phyloP scores from a whole-genome alignment of 2,329 filamentous ascomycete species.

The Fusarium oligoseptatum region DNA sequence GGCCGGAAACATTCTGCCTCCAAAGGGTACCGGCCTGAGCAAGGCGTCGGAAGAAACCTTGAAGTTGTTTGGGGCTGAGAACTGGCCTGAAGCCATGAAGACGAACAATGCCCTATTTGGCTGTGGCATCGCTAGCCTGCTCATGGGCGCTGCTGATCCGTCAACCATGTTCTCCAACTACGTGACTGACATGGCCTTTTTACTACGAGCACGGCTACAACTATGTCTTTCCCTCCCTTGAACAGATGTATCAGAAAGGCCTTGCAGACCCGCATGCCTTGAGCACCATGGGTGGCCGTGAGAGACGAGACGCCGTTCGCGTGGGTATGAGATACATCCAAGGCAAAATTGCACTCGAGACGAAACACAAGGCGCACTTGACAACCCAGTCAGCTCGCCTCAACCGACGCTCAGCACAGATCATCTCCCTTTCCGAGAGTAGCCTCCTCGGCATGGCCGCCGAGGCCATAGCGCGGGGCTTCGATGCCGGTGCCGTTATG shows the following conservation, averaged over 20 bases:
- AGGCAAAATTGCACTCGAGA: constrained; percentile 41
- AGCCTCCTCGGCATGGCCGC: constrained; percentile 42
- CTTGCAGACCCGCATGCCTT: constrained; percentile 36
- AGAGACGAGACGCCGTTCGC: constrained; percentile 38
- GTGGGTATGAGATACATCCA: constrained; percentile 42
- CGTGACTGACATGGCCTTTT: constrained; percentile 42
- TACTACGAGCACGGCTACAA: constrained; percentile 45
- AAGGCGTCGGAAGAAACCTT: constrained; percentile 29
- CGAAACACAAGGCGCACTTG: constrained; percentile 33
- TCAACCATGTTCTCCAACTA: constrained; percentile 44
- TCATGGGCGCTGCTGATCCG: constrained; percentile 41
- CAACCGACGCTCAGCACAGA: constrained; percentile 36
- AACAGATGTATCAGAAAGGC: constrained; percentile 34
- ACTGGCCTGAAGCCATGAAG: constrained; percentile 41
- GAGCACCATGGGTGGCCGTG: constrained; percentile 27
- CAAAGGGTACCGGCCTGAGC: constrained; percentile 37
- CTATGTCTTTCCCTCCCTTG: constrained; percentile 41
- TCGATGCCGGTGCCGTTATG: constrained; percentile 41
- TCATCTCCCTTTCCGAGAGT: constrained; percentile 41
- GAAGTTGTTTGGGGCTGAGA: constrained; percentile 28
- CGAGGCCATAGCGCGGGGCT: constrained; percentile 37
- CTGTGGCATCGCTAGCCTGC: constrained; percentile 40
- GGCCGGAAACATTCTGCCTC: constrained; percentile 37
- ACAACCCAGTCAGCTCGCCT: constrained; percentile 33
- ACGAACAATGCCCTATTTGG: constrained; percentile 42